Evolutionary conservation across 352 stramenopile genomes (phyloP).

Genomic region (Phytophthora sp.): DNA sequence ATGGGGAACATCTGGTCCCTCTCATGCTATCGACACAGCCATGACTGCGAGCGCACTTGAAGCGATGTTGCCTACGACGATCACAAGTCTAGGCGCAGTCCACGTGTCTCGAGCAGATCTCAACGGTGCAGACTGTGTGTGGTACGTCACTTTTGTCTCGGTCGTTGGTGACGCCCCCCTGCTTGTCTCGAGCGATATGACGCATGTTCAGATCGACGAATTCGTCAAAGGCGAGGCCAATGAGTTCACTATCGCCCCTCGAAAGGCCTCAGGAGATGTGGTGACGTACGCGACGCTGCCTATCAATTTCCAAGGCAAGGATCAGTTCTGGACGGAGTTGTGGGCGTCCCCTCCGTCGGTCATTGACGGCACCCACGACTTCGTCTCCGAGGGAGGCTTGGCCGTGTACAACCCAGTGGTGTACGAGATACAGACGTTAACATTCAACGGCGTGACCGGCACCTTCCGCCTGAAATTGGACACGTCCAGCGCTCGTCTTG

Average conservation of each 20-base stretch:
- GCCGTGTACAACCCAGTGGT: constrained; percentile 90
- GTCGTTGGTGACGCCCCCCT: constrained; percentile 83
- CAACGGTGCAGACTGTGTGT: constrained; percentile 60
- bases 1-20: constrained; percentile 42
- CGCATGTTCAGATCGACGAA: constrained; percentile 75
- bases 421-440: constrained; percentile 92
- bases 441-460: constrained; percentile 62
- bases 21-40: constrained; percentile 48
- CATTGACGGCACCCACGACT: constrained; percentile 89
- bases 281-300: constrained; percentile 88
- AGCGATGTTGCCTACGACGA: constrained; percentile 38
- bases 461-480: constrained; percentile 83
- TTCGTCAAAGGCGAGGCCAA: constrained; percentile 95
- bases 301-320: constrained; percentile 85
- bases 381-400: constrained; percentile 91
- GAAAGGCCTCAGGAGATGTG: constrained; percentile 90
- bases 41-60: constrained; percentile 55
- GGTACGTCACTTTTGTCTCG: constrained; percentile 89
- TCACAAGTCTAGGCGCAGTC: constrained; percentile 53
- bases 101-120: constrained; percentile 65
- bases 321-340: constrained; percentile 97
- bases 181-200: constrained; percentile 56
- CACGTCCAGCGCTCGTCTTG: constrained; percentile 59
- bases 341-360: constrained; percentile 84
- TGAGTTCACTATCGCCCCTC: constrained; percentile 95